Conservation (phyloP, 139 green algal species). For the Edaphochlamys debaryana region DNA sequence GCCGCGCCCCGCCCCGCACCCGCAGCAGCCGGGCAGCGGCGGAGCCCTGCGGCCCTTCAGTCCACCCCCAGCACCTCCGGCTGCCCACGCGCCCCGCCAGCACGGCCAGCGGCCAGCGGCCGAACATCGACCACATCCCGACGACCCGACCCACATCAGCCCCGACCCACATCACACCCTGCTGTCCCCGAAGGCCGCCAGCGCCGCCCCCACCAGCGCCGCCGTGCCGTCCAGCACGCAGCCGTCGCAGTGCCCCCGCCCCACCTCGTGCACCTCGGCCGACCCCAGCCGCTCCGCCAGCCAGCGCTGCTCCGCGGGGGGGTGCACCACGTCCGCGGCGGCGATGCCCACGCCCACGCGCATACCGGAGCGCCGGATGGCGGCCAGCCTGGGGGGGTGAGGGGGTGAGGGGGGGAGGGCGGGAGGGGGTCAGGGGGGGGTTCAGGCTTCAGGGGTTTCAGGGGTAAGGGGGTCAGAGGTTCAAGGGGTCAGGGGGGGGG, state of each 20-base stretch:
- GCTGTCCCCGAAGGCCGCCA: constrained; percentile 2
- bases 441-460: background rate
- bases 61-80: too few relatives aligned
- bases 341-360: background rate
- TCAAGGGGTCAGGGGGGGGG: background rate
- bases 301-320: background rate
- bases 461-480: background rate
- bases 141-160: too few relatives aligned
- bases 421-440: too few relatives aligned
- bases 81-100: too few relatives aligned
- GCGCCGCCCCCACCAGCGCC: background rate
- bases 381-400: background rate
- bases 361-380: background rate
- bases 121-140: too few relatives aligned
- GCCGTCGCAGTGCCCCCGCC: background rate
- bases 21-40: too few relatives aligned
- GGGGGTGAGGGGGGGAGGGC: too few relatives aligned
- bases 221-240: background rate
- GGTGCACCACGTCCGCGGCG: background rate
- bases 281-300: background rate
- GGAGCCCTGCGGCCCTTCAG: too few relatives aligned
- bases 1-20: too few relatives aligned
- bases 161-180: background rate
- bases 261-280: background rate
- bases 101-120: too few relatives aligned